Percentiles rank a stretch among this genome's conserved stretches.
phyloP scores from a whole-genome alignment of 2,329 filamentous ascomycete genomes.

The Trichoderma oligosporum region DNA sequence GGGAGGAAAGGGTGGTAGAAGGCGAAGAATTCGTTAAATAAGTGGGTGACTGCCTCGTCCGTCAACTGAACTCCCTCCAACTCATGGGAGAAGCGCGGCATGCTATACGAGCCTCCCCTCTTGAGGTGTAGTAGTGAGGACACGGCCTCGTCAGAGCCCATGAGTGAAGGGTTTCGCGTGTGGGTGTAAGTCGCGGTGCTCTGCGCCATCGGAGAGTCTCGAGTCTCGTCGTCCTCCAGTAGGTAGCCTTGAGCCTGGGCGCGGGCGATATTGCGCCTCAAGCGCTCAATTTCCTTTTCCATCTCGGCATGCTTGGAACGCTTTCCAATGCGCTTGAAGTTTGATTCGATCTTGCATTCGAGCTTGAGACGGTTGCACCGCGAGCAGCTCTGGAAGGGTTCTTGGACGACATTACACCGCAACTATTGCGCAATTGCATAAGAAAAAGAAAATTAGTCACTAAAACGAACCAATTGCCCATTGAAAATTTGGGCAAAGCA shows the following conservation, averaged over 20 bases:
- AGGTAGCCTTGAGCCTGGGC: slow-evolving; percentile 58
- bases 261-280: slow-evolving; percentile 58
- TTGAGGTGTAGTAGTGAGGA: slow-evolving; percentile 64
- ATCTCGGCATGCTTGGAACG: slow-evolving; percentile 80
- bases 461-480: background rate
- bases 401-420: slow-evolving; percentile 79
- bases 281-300: slow-evolving; percentile 73
- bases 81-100: slow-evolving; percentile 57
- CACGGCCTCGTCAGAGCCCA: slow-evolving; percentile 66
- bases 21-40: slow-evolving; percentile 72
- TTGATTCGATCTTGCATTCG: slow-evolving; percentile 80
- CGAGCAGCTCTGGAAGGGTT: slow-evolving; percentile 73
- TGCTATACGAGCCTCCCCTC: slow-evolving; percentile 58
- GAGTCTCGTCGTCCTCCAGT: slow-evolving; percentile 53
- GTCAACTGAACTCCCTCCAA: slow-evolving; percentile 62
- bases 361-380: slow-evolving; percentile 76
- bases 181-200: slow-evolving; percentile 54
- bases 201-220: slow-evolving; percentile 55
- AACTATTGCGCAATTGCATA: slow-evolving; percentile 46
- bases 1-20: slow-evolving; percentile 76
- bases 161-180: slow-evolving; percentile 59
- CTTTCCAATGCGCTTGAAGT: slow-evolving; percentile 67
- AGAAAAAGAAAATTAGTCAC: slow-evolving; percentile 9
- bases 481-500: background rate
- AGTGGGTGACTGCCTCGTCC: slow-evolving; percentile 57